These are phyloP conservation scores for Nicotiana rustica DNA, from an alignment of 305 asterid species.

Conservation along the genomic window DNA sequence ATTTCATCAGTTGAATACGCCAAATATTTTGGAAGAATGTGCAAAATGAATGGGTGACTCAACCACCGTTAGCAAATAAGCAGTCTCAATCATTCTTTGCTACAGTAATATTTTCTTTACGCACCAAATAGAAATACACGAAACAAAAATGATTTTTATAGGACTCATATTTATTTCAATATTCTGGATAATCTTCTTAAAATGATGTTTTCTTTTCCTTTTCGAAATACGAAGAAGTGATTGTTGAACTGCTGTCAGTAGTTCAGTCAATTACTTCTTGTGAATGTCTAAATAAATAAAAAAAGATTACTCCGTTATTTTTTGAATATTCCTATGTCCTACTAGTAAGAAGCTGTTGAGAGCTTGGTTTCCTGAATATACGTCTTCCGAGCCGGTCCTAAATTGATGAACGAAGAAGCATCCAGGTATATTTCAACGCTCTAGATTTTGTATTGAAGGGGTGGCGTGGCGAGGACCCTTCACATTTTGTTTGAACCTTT, in stretches of 20 bases:
- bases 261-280: neutral
- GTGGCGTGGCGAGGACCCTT: conserved; percentile 2
- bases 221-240: neutral
- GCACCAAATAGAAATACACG: neutral
- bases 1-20: neutral
- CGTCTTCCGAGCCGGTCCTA: neutral
- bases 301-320: no score
- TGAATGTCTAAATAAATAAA: no score
- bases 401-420: conserved; percentile 27
- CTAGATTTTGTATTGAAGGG: neutral
- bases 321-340: neutral
- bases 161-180: neutral
- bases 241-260: neutral
- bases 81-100: neutral
- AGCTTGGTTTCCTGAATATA: neutral
- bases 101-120: neutral
- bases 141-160: neutral
- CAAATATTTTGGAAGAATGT: neutral
- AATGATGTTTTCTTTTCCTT: neutral
- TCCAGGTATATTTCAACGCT: neutral
- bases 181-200: neutral
- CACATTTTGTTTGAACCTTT: neutral
- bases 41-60: neutral
- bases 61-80: neutral
- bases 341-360: conserved; percentile 16